Evolutionary conservation across 352 stramenopile genomes (phyloP).

Genomic region (Globisporangium nunn): DNA sequence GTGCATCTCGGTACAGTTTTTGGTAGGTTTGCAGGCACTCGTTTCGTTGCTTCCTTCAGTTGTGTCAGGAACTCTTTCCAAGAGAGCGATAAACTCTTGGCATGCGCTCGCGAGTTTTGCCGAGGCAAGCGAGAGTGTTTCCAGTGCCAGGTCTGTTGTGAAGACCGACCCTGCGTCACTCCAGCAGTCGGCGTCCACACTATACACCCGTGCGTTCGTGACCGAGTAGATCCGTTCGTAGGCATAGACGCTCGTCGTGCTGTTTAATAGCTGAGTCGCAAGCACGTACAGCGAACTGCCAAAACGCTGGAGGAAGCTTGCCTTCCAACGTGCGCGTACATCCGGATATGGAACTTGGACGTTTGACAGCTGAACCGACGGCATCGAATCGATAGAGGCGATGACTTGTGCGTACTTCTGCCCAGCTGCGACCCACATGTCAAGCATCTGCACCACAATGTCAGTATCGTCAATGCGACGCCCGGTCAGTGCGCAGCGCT

Average conservation of each 20-base stretch:
- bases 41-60: not conserved
- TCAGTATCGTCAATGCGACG: slow-evolving; percentile 25
- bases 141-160: slow-evolving; percentile 40
- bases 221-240: slow-evolving; percentile 57
- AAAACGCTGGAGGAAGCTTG: slow-evolving; percentile 38
- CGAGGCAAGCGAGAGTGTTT: slow-evolving; percentile 56
- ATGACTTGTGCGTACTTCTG: slow-evolving; percentile 67
- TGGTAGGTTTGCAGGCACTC: not conserved
- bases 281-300: slow-evolving; percentile 55
- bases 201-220: slow-evolving; percentile 49
- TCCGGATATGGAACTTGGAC: too few relatives aligned
- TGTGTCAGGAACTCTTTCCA: not conserved
- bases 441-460: slow-evolving; percentile 49
- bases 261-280: slow-evolving; percentile 49
- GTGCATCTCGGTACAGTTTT: slow-evolving; percentile 4
- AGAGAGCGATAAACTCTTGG: slow-evolving; percentile 10
- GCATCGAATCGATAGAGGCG: slow-evolving; percentile 19
- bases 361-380: not conserved
- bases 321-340: slow-evolving; percentile 9
- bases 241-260: slow-evolving; percentile 45
- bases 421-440: slow-evolving; percentile 55
- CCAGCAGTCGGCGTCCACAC: slow-evolving; percentile 28
- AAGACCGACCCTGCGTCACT: slow-evolving; percentile 24
- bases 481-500: slow-evolving; percentile 20
- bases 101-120: slow-evolving; percentile 42